Conservation (phyloP, 306 rosid species). For the Cyamopsis tetragonoloba region DNA sequence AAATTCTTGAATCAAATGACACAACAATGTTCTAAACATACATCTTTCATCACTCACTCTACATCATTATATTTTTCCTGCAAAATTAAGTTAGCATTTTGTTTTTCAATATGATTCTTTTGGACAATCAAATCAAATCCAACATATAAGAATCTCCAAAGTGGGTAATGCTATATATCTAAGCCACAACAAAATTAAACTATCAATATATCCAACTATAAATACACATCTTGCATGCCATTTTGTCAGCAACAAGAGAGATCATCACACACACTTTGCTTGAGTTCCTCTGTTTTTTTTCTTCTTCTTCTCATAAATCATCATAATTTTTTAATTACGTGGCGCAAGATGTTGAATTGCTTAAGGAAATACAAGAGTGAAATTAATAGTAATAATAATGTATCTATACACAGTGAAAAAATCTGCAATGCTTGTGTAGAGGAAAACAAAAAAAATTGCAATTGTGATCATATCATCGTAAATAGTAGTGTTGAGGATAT, state of each 20-base stretch:
- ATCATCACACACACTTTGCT: background rate
- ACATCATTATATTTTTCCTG: too few species aligned
- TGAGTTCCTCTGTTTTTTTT: background rate
- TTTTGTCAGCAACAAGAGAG: background rate
- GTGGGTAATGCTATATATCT: background rate
- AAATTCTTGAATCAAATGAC: too few species aligned
- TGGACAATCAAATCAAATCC: too few species aligned
- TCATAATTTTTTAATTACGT: background rate
- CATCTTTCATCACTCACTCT: too few species aligned
- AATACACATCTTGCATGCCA: constrained; percentile 5
- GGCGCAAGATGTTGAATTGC: constrained; percentile 31
- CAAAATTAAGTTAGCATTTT: too few species aligned
- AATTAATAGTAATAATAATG: constrained; percentile 18
- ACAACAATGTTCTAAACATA: too few species aligned
- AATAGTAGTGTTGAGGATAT: constrained; percentile 13
- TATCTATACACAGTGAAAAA: constrained; percentile 23
- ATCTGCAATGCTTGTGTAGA: constrained; percentile 46
- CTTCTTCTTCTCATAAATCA: background rate
- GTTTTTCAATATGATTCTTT: too few species aligned
- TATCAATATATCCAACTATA: constrained; percentile 25
- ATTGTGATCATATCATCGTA: constrained; percentile 25
- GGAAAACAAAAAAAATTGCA: constrained; percentile 39
- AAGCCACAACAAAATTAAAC: background rate
- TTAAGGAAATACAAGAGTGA: constrained; percentile 16
- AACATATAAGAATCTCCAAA: background rate